Base-by-base conservation (phyloP, 352 stramenopile species). In the Globisporangium abappressorium region DNA sequence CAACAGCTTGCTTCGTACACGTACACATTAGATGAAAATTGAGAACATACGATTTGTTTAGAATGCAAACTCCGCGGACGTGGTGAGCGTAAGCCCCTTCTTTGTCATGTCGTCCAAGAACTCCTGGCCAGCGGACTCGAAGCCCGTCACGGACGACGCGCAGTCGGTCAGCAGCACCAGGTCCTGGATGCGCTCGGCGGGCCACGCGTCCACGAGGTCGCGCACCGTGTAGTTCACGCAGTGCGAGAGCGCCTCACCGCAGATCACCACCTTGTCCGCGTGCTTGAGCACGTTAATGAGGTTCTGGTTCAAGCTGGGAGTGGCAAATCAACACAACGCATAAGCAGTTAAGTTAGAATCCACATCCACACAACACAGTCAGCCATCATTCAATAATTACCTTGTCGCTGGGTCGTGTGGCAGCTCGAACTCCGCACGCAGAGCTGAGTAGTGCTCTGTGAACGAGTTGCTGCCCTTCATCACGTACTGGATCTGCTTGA, bases 181-280 rank as follows among this genome's bases (percentile, higher is more conserved):
- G 71, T 95, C 79, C 7, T 70, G 53, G 14, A 78, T 62, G n/a
- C 93, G 77, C 9, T 92, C 77, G 30, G 74, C 75, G 1, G 91
- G 84, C 92, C 91, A 98, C 28, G 87, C 70, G 24, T 85, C 74
- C 0, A 97, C 79, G 47, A 99, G 84, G 69, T 99, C 95, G 20
- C 95, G 81, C 9, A 98, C 76, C 0, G 96, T 98, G 79, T 98
- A 98, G 75, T 99, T 99, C 34, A 99, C 96, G 78, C 97, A 99
- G 76, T 99, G 97, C 47, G 92, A 98, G 67, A 97, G 80, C 7
- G 97, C 96, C 75, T 99, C 94, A 28, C 97, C 97, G 62, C 92
- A 98, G 41, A 99, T 79, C 15, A 97, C 68, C 2, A 99, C 84
- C 60, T 85, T 84, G 74, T 92, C 84, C 3, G 87, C 84, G n/a